Evolutionary conservation across 108 stramenopile species (phyloP), one percentile per base, ranked within the genome.

Genomic region (Pseudonitzschia multiseries): DNA sequence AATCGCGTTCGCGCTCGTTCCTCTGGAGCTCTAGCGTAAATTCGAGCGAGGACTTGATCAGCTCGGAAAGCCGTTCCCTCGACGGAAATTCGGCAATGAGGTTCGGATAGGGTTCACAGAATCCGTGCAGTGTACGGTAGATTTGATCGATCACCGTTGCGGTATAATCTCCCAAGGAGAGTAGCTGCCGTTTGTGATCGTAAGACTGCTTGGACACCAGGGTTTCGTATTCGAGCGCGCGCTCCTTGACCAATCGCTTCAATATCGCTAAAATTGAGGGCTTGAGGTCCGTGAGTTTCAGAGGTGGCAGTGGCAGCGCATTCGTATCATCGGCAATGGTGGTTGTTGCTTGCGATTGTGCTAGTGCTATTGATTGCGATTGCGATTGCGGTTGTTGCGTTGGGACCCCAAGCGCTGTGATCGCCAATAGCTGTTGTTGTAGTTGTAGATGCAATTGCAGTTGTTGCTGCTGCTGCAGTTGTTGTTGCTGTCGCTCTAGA

Each of bases 221-320:
- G 14, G 46, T 18, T 48, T 14, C 14, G 54, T 56, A 56, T 26
- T 56, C 26, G 13, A 20, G 9, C 22, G 54, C 54, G 26, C 24
- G 54, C 20, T 56, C 54, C 26, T 56, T 56, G 22, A 56, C 20
- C 24, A 56, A 12, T 1, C 26, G 21, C 26, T 56, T 22, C 4
- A 56, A 56, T 10, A 56, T 56, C 20, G 24, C 22, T 2, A 56
- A 10, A 24, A 56, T 56, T 1, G 21, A 22, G 4, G 54, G 54
- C 54, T 56, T 56, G 54, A 56, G 54, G 10, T 56, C 54, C 9
- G 54, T 56, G 24, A 56, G 21, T 26, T 26, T 26, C 54, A 56
- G 54, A 3, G 54, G 54, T 22, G 21, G 54, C 4, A 48, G 12
- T 18, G 17, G 18, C 2, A 48, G 17, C 14, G 14, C 46, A 48